Percentiles rank a stretch among this genome's conserved stretches.
Evolutionary conservation across 2,329 filamentous ascomycete genomes (phyloP).

Genomic region (Fusarium miscanthi): DNA sequence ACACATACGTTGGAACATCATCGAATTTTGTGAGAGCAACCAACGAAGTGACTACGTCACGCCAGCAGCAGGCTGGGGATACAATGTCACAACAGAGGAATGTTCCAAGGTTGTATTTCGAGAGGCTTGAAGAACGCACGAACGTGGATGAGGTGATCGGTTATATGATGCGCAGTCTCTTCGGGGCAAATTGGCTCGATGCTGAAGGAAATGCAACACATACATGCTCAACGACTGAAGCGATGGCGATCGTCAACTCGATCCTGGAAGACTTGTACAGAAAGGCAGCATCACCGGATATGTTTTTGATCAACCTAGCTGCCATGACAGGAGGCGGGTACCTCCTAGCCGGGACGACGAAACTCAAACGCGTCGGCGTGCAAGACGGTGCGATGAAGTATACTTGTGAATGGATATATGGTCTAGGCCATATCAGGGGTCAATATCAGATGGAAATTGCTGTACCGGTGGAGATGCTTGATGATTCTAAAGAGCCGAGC

Average conservation of each 20-base stretch:
- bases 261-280: slow-evolving; percentile 65
- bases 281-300: slow-evolving; percentile 62
- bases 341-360: slow-evolving; percentile 57
- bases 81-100: slow-evolving; percentile 18
- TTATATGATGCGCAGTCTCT: slow-evolving; percentile 63
- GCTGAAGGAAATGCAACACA: slow-evolving; percentile 56
- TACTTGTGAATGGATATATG: slow-evolving; percentile 65
- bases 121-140: slow-evolving; percentile 58
- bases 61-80: slow-evolving; percentile 10
- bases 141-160: slow-evolving; percentile 68
- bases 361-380: slow-evolving; percentile 58
- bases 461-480: slow-evolving; percentile 58
- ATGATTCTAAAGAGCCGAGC: slow-evolving; percentile 39
- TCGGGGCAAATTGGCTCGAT: slow-evolving; percentile 65
- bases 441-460: slow-evolving; percentile 64
- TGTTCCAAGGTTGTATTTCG: slow-evolving; percentile 50
- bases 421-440: slow-evolving; percentile 64
- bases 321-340: slow-evolving; percentile 65
- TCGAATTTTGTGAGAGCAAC: slow-evolving; percentile 38
- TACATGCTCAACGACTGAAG: slow-evolving; percentile 63
- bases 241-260: slow-evolving; percentile 63
- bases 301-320: slow-evolving; percentile 69
- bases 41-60: slow-evolving; percentile 23
- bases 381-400: slow-evolving; percentile 59
- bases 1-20: slow-evolving; percentile 4